These are phyloP conservation scores for Lentinula sp. DNA, from an alignment of 768 basidiomycete species.

Conservation along the genomic window DNA sequence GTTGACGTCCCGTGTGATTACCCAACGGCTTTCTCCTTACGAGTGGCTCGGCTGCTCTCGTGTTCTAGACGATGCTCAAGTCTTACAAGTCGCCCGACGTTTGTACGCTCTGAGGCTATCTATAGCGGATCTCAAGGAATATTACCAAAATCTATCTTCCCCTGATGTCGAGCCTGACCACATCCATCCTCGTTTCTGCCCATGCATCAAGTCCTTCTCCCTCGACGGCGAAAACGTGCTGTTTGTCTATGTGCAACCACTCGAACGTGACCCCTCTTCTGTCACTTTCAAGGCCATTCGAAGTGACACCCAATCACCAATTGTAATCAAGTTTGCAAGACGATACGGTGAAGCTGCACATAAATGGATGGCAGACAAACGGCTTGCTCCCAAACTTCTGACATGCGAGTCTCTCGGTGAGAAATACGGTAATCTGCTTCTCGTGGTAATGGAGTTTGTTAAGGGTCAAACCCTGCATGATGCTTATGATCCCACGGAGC, in stretches of 20 bases:
- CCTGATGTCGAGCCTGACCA: not conserved
- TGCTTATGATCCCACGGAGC: not conserved
- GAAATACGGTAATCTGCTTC: slow-evolving; percentile 10
- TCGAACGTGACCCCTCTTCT: slow-evolving; percentile 14
- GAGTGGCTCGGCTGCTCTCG: slow-evolving; percentile 20
- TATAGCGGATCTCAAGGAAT: slow-evolving; percentile 9
- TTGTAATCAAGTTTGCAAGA: slow-evolving; percentile 27
- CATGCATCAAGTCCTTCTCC: slow-evolving; percentile 13
- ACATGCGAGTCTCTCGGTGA: slow-evolving; percentile 13
- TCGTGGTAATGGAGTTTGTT: slow-evolving; percentile 25
- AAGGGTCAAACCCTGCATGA: slow-evolving; percentile 9
- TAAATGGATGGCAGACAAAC: slow-evolving; percentile 13
- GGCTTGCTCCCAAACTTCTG: slow-evolving; percentile 17
- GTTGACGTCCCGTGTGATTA: slow-evolving; percentile 16
- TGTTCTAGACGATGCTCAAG: slow-evolving; percentile 14
- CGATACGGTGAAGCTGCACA: slow-evolving; percentile 20
- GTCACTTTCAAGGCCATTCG: slow-evolving; percentile 16
- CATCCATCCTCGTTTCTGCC: slow-evolving; percentile 17
- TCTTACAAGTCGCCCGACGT: slow-evolving; percentile 13
- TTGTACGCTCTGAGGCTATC: slow-evolving; percentile 19
- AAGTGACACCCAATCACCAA: slow-evolving; percentile 1
- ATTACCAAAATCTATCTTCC: slow-evolving; percentile 13
- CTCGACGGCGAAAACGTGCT: not conserved
- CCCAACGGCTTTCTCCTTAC: slow-evolving; percentile 27
- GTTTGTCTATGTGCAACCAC: slow-evolving; percentile 16